Evolutionary conservation across 2,329 filamentous ascomycete genomes (phyloP).

Genomic region (Sordariomycetes sp.): DNA sequence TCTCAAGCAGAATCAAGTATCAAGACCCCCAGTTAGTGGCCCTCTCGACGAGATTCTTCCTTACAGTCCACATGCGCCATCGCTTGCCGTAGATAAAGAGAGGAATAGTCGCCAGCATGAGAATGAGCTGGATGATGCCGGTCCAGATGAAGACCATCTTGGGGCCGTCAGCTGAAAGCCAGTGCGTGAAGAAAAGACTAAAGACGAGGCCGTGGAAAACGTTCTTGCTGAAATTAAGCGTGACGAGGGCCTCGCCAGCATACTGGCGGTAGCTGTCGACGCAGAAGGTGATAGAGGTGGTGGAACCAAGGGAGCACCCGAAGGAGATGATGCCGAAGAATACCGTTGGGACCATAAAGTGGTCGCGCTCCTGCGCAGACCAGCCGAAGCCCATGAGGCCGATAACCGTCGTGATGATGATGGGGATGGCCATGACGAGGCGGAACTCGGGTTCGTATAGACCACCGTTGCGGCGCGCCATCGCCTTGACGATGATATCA

Average conservation of each 20-base stretch:
- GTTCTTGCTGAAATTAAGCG: slow-evolving; percentile 91
- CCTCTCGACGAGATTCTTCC: slow-evolving; percentile 78
- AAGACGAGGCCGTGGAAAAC: slow-evolving; percentile 86
- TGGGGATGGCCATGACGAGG: slow-evolving; percentile 75
- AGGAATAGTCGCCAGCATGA: slow-evolving; percentile 66
- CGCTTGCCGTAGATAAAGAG: slow-evolving; percentile 94
- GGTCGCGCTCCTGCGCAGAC: slow-evolving; percentile 64
- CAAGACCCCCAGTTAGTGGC: slow-evolving; percentile 15
- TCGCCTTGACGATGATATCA: slow-evolving; percentile 71
- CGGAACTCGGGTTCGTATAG: slow-evolving; percentile 93
- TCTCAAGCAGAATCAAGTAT: not conserved
- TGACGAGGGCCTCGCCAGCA: slow-evolving; percentile 87
- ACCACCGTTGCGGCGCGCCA: slow-evolving; percentile 81
- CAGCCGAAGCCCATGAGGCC: slow-evolving; percentile 97
- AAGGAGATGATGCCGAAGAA: slow-evolving; percentile 93
- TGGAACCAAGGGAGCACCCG: slow-evolving; percentile 81
- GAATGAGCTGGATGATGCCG: slow-evolving; percentile 73
- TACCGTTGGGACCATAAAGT: slow-evolving; percentile 84
- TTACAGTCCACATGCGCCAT: slow-evolving; percentile 86
- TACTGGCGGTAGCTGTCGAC: slow-evolving; percentile 91
- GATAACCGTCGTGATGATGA: slow-evolving; percentile 66
- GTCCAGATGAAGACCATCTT: slow-evolving; percentile 73
- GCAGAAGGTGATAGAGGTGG: slow-evolving; percentile 86
- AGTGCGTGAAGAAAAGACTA: slow-evolving; percentile 75
- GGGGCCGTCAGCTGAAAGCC: slow-evolving; percentile 66